These are phyloP conservation scores for Niveomyces coronatus DNA, from an alignment of 2,329 filamentous ascomycete species.

Conservation along the genomic window DNA sequence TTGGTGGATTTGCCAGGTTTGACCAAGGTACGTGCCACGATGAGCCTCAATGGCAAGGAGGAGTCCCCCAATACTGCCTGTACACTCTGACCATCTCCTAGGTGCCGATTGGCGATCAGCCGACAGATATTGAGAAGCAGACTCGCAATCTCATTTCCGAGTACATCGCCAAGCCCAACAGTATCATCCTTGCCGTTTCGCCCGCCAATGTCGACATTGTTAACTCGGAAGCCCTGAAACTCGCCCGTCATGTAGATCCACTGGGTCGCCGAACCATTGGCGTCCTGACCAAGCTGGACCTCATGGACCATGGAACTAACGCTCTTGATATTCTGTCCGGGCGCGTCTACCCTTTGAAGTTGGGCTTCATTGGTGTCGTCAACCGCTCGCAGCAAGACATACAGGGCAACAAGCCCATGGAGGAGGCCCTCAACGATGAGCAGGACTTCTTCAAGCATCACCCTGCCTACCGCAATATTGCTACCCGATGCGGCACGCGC, in stretches of 20 bases:
- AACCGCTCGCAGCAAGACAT: conserved; percentile 98
- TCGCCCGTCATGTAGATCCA: conserved; percentile 92
- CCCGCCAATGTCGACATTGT: conserved; percentile 97
- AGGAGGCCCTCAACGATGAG: conserved; percentile 83
- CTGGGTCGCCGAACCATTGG: conserved; percentile 92
- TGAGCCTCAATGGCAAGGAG: too few species aligned
- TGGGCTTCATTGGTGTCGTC: conserved; percentile 96
- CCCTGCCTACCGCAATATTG: conserved; percentile 94
- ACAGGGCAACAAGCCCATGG: conserved; percentile 86
- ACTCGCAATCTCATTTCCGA: conserved; percentile 93
- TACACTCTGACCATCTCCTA: conserved; percentile 21
- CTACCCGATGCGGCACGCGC: conserved; percentile 83
- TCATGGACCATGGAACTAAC: conserved; percentile 99
- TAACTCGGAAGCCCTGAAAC: conserved; percentile 94
- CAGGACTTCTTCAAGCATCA: conserved; percentile 95
- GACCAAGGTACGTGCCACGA: conserved; percentile 78
- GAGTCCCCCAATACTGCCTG: too few species aligned
- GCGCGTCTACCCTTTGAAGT: conserved; percentile 89
- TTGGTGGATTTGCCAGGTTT: conserved; percentile 91
- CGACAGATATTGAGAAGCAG: conserved; percentile 96
- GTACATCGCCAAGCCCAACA: conserved; percentile 98
- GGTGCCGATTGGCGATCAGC: conserved; percentile 96
- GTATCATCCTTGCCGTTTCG: conserved; percentile 91
- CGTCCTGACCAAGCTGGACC: conserved; percentile 89
- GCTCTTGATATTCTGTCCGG: conserved; percentile 96